Percentiles rank a stretch among this genome's conserved stretches.
These are phyloP conservation scores for Saccharomyces uvarum DNA, from an alignment of 1,139 yeast species.

Conservation along the genomic window DNA sequence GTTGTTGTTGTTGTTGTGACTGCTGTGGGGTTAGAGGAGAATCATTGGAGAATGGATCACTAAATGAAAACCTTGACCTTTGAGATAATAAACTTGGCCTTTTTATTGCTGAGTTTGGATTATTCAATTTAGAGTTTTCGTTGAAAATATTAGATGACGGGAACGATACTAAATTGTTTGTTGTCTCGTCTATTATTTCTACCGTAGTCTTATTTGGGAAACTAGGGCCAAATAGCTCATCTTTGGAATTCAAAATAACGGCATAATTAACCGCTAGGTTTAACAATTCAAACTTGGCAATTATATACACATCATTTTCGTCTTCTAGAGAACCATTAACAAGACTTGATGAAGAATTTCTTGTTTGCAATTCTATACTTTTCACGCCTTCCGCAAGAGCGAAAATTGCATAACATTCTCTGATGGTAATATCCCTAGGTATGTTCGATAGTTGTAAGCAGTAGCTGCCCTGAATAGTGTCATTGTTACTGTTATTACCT, in stretches of 20 bases:
- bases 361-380: constrained; percentile 47
- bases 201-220: constrained; percentile 44
- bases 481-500: neutral
- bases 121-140: constrained; percentile 19
- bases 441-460: constrained; percentile 43
- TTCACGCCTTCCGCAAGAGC: constrained; percentile 72
- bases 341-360: constrained; percentile 7
- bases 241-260: constrained; percentile 55
- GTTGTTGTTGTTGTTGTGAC: constrained; percentile 7
- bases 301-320: constrained; percentile 26
- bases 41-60: constrained; percentile 51
- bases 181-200: constrained; percentile 40
- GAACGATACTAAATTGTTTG: constrained; percentile 26
- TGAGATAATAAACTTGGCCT: constrained; percentile 50
- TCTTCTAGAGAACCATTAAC: constrained; percentile 3
- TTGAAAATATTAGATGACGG: constrained; percentile 7
- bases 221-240: constrained; percentile 53
- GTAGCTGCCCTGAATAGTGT: constrained; percentile 19
- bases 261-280: constrained; percentile 66
- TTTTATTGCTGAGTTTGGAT: constrained; percentile 32
- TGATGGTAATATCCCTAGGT: constrained; percentile 62
- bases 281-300: constrained; percentile 58
- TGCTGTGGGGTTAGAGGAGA: constrained; percentile 5
- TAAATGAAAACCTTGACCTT: constrained; percentile 61
- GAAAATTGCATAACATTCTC: constrained; percentile 75